Evolutionary conservation across 2,329 filamentous ascomycete species (phyloP).

Genomic region (Clarireedia monteithiana): DNA sequence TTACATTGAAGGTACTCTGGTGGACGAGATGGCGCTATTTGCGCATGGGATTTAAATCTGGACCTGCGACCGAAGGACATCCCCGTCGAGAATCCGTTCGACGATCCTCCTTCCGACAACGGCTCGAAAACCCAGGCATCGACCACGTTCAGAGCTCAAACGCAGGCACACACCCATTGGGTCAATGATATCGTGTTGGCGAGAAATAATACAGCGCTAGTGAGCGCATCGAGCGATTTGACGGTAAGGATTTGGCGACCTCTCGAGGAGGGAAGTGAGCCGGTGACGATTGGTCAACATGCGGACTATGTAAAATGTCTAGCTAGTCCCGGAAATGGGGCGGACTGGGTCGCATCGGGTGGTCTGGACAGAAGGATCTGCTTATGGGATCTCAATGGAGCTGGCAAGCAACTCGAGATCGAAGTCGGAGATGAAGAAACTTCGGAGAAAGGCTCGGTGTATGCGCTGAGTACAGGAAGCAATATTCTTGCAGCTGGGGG

Average conservation of each 20-base stretch:
- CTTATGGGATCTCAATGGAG: slow-evolving; percentile 87
- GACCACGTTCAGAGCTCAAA: slow-evolving; percentile 51
- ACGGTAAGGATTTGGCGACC: slow-evolving; percentile 76
- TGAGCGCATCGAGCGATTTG: slow-evolving; percentile 67
- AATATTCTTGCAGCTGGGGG: slow-evolving; percentile 85
- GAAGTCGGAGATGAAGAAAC: slow-evolving; percentile 77
- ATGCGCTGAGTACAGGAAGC: slow-evolving; percentile 74
- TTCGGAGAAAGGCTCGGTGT: slow-evolving; percentile 87
- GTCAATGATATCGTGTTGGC: slow-evolving; percentile 67
- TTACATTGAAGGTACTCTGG: slow-evolving; percentile 69
- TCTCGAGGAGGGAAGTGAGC: slow-evolving; percentile 52
- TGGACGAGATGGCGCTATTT: slow-evolving; percentile 89
- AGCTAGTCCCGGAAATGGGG: slow-evolving; percentile 62
- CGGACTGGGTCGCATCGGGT: slow-evolving; percentile 87
- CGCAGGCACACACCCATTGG: slow-evolving; percentile 72
- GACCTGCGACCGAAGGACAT: slow-evolving; percentile 40
- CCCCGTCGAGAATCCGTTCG: slow-evolving; percentile 24
- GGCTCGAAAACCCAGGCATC: slow-evolving; percentile 36
- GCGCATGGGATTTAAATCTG: slow-evolving; percentile 85
- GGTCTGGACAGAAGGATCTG: slow-evolving; percentile 88
- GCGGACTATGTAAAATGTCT: slow-evolving; percentile 95
- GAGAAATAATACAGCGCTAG: slow-evolving; percentile 55
- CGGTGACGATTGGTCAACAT: slow-evolving; percentile 81
- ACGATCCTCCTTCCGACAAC: slow-evolving; percentile 22
- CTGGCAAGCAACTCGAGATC: slow-evolving; percentile 79